Evolutionary conservation across 768 basidiomycete genomes (phyloP).

Genomic region (Coprinopsis sp.): DNA sequence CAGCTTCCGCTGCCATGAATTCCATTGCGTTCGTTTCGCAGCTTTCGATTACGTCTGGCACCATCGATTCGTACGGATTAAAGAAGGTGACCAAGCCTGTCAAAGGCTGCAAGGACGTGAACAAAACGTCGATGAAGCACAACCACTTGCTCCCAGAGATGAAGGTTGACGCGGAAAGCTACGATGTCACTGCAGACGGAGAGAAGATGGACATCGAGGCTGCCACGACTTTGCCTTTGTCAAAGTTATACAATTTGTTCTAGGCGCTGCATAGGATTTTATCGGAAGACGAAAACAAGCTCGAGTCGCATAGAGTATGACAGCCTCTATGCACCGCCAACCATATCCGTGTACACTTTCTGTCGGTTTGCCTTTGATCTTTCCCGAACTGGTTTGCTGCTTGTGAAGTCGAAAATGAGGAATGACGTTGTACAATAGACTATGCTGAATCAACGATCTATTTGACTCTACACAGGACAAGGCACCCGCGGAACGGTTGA

Average conservation of each 20-base stretch:
- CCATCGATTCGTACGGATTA: conserved; percentile 53
- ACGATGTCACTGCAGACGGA: conserved; percentile 82
- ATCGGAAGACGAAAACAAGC: background rate
- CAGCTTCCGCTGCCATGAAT: conserved; percentile 75
- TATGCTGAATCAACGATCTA: too few species aligned
- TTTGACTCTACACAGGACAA: too few species aligned
- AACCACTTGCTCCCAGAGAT: conserved; percentile 80
- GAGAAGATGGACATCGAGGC: conserved; percentile 71
- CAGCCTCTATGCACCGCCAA: too few species aligned
- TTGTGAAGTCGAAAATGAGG: too few species aligned
- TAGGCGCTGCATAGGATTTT: conserved; percentile 27
- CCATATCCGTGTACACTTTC: too few species aligned
- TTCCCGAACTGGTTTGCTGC: too few species aligned
- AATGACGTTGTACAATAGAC: too few species aligned
- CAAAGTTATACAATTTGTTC: conserved; percentile 76
- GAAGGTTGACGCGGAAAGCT: conserved; percentile 88
- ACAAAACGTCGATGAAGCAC: conserved; percentile 92
- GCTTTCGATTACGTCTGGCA: conserved; percentile 34
- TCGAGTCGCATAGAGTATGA: too few species aligned
- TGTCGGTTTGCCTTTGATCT: too few species aligned
- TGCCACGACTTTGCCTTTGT: conserved; percentile 64
- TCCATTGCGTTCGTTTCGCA: conserved; percentile 86
- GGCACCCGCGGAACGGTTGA: too few species aligned
- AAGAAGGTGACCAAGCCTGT: conserved; percentile 61
- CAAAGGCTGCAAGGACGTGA: conserved; percentile 64